These are phyloP conservation scores for Daldinia decipiens DNA, from an alignment of 495 filamentous ascomycete species.

Conservation along the genomic window DNA sequence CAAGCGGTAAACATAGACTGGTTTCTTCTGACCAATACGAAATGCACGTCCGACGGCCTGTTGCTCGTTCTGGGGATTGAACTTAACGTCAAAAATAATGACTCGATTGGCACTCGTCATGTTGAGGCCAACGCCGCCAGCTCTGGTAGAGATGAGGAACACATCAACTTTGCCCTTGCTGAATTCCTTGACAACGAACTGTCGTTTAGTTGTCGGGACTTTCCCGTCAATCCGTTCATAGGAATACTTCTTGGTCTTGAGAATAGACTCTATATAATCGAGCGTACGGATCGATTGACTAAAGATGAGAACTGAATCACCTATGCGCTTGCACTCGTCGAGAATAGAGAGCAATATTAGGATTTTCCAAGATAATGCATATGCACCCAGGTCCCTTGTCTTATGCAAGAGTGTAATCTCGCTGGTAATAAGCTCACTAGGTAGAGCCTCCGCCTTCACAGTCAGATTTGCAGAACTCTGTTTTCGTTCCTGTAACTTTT, in stretches of 20 bases:
- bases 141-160: constrained; percentile 83
- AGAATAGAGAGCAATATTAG: constrained; percentile 73
- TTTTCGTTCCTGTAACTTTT: constrained; percentile 59
- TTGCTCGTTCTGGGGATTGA: constrained; percentile 82
- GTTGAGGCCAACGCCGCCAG: constrained; percentile 86
- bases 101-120: constrained; percentile 81
- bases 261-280: constrained; percentile 69
- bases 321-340: constrained; percentile 62
- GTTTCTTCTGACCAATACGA: constrained; percentile 84
- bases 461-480: constrained; percentile 19
- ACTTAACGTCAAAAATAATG: constrained; percentile 80
- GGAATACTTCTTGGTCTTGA: constrained; percentile 54
- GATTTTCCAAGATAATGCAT: constrained; percentile 70
- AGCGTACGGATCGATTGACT: constrained; percentile 77
- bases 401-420: constrained; percentile 45
- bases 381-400: constrained; percentile 44
- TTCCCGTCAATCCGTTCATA: constrained; percentile 74
- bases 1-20: constrained; percentile 90
- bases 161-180: constrained; percentile 64
- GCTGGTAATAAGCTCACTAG: constrained; percentile 48
- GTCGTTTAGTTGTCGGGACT: constrained; percentile 64
- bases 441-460: constrained; percentile 41
- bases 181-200: constrained; percentile 71
- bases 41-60: constrained; percentile 91
- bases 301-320: constrained; percentile 84